Base-by-base conservation (phyloP, 192 early-diverging fungal species). In the Coemansia umbellata region DNA sequence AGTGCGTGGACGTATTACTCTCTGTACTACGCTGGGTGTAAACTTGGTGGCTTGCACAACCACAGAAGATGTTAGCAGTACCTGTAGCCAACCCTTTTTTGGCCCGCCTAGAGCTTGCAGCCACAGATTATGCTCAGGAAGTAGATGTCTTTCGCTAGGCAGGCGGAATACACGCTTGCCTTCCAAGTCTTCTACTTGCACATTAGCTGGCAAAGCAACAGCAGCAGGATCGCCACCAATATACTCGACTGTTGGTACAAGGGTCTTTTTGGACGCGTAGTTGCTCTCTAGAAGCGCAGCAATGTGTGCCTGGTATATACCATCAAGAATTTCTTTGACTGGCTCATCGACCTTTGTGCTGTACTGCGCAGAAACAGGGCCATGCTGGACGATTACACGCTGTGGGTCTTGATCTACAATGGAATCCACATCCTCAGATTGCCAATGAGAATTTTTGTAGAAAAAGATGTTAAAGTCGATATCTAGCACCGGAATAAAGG, bases 401-500 rank as follows among this genome's bases (percentile, higher is more conserved):
- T 86, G 82, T 4, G 86, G 82, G 79, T 97, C 94, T 62, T 89
- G 83, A 43, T 80, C 91, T 10, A 89, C 78, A 39, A 97, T 81
- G 19, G 90, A 83, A 37, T 87, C 87, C 6, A 95, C 63, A 40
- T 94, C 81, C 55, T 95, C 94, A 1, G 89, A 86, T 62, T 91
- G 90, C 93, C 92, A 94, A 22, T 87, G 66, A 8, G 87, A 87
- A 63, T 92, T 88, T 80, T 95, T 95, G 73, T 87, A 87, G 74
- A 94, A 84, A 85, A 88, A 87, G 17, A 82, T 78, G 62, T 91
- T 89, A 78, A 97, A 93, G 71, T 91, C 87, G 48, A 85, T 84
- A 57, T 92, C 92, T 15, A 97, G 65, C 13, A 86, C 81, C 5
- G 90, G 87, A 35, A 98, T 87, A 65, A 93, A 95, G 27, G 91